Conservation (phyloP, 73 alveolate genomes). For the Stentor coeruleus region DNA sequence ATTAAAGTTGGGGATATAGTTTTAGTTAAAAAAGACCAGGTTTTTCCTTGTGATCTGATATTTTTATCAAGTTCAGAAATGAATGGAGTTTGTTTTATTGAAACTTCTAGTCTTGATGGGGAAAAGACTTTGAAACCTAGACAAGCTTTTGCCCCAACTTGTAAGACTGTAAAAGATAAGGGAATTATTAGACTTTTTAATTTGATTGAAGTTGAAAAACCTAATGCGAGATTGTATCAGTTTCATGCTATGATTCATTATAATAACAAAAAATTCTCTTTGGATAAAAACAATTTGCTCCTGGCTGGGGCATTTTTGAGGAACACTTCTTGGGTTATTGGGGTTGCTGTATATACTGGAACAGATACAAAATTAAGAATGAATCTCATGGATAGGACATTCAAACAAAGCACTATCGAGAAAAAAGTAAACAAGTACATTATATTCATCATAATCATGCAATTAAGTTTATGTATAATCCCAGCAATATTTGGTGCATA, state of each 20-base stretch:
- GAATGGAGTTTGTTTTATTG: constrained; percentile 86
- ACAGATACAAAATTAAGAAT: constrained; percentile 29
- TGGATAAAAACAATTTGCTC: constrained; percentile 72
- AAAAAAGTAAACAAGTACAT: constrained; percentile 15
- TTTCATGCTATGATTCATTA: constrained; percentile 15
- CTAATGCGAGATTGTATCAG: constrained; percentile 23
- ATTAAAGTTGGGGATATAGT: constrained; percentile 57
- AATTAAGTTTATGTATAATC: neutral
- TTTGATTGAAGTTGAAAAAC: neutral
- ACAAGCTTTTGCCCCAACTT: constrained; percentile 34
- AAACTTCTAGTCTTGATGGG: constrained; percentile 96
- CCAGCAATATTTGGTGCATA: constrained; percentile 30
- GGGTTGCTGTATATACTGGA: constrained; percentile 92
- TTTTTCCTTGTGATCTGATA: constrained; percentile 93
- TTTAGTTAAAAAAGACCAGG: constrained; percentile 45
- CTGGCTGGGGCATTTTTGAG: constrained; percentile 91
- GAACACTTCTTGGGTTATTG: constrained; percentile 85
- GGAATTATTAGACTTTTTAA: constrained; percentile 10
- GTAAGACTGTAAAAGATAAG: neutral
- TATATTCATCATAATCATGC: neutral
- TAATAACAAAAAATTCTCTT: neutral
- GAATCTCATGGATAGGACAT: constrained; percentile 3
- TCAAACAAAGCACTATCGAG: constrained; percentile 23
- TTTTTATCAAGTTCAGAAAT: constrained; percentile 74
- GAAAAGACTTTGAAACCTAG: constrained; percentile 94